Conservation (phyloP, 2,329 filamentous ascomycete species). For the Trichoderma polysporum region DNA sequence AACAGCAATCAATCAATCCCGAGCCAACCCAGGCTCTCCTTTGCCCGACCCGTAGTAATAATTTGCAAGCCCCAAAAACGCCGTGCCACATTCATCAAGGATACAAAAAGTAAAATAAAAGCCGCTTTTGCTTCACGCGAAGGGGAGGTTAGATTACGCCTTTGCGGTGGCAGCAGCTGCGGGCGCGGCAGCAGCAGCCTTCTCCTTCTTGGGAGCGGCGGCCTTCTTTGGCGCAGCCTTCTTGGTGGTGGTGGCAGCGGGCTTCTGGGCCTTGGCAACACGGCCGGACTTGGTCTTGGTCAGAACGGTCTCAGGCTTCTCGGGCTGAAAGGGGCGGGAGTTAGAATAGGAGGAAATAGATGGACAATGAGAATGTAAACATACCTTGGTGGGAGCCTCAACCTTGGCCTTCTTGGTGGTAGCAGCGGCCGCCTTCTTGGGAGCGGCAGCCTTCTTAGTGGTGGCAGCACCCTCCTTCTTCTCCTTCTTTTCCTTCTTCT, state of each 20-base stretch:
- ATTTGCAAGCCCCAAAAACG: constrained; percentile 34
- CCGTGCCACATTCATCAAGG: constrained; percentile 41
- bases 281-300: constrained; percentile 85
- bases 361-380: not conserved
- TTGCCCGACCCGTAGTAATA: constrained; percentile 22
- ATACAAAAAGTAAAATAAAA: constrained; percentile 26
- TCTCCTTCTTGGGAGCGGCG: constrained; percentile 47
- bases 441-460: constrained; percentile 44
- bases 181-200: constrained; percentile 38
- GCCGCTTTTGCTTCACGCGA: constrained; percentile 4
- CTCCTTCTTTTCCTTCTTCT: constrained; percentile 35
- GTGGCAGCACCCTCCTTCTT: constrained; percentile 45
- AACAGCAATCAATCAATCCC: constrained; percentile 23
- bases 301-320: constrained; percentile 65
- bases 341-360: constrained; percentile 16
- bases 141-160: constrained; percentile 31
- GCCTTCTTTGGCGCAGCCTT: constrained; percentile 48
- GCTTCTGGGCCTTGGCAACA: constrained; percentile 66
- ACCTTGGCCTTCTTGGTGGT: constrained; percentile 37
- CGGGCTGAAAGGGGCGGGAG: constrained; percentile 38
- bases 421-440: constrained; percentile 34
- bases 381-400: constrained; percentile 34
- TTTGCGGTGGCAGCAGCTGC: constrained; percentile 33
- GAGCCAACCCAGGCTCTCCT: constrained; percentile 22
- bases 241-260: constrained; percentile 51